Percentiles rank a stretch among this genome's conserved stretches.
These are phyloP conservation scores for Herpetomonas tarakana DNA, from an alignment of 208 protist species.

Conservation along the genomic window DNA sequence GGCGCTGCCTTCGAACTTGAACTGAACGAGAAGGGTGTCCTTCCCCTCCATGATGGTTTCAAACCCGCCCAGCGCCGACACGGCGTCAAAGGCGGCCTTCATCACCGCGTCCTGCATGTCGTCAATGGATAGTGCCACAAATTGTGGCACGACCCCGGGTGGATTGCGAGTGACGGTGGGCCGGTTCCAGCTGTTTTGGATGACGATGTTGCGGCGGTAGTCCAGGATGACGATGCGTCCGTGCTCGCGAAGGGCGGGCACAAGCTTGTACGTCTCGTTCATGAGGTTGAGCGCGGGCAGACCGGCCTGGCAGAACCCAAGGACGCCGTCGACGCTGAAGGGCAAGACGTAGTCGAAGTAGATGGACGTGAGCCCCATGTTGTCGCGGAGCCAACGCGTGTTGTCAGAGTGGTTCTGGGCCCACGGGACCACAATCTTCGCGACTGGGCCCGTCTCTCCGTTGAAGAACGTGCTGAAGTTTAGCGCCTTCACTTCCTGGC, in stretches of 20 bases:
- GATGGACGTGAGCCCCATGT: conserved; percentile 25
- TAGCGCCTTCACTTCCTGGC: conserved; percentile 5
- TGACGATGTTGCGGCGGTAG: conserved; percentile 28
- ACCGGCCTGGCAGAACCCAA: conserved; percentile 50
- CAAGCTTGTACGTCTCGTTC: conserved; percentile 35
- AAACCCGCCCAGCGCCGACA: conserved; percentile 21
- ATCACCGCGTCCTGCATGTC: conserved; percentile 47
- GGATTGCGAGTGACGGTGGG: conserved; percentile 6
- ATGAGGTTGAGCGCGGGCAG: conserved; percentile 32
- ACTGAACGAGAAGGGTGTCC: conserved; percentile 26
- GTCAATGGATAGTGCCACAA: conserved; percentile 21
- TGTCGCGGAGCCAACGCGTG: conserved; percentile 32
- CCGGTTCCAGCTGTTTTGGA: conserved; percentile 63
- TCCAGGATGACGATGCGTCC: conserved; percentile 62
- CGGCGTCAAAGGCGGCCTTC: conserved; percentile 18
- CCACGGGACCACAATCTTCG: conserved; percentile 43
- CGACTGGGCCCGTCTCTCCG: conserved; percentile 17
- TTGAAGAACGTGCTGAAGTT: conserved; percentile 17
- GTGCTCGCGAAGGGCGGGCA: conserved; percentile 41
- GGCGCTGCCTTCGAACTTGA: conserved; percentile 30
- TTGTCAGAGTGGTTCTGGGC: conserved; percentile 14
- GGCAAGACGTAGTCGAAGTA: conserved; percentile 77
- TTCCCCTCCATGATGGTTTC: conserved; percentile 13
- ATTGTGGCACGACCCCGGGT: conserved; percentile 8
- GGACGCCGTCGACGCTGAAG: conserved; percentile 38